Conservation (phyloP, 192 early-diverging fungal genomes). For the Linnemannia schmuckeri region DNA sequence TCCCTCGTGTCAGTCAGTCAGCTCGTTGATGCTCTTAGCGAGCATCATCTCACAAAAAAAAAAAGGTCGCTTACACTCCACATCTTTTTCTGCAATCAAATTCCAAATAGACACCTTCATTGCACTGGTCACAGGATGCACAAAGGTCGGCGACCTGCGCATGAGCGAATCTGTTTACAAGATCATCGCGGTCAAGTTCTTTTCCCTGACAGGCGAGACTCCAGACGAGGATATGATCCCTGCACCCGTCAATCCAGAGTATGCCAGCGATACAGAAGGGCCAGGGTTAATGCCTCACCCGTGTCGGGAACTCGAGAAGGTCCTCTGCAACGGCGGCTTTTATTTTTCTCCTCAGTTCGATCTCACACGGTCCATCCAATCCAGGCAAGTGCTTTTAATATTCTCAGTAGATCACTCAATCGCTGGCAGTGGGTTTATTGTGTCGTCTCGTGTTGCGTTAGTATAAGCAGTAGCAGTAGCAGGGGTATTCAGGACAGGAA, state of each 20-base stretch:
- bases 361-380: slow-evolving; percentile 85
- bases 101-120: slow-evolving; percentile 73
- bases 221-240: slow-evolving; percentile 75
- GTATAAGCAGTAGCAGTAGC: neutral
- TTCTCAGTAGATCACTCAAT: neutral
- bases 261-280: slow-evolving; percentile 53
- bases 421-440: neutral
- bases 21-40: neutral
- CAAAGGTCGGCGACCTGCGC: slow-evolving; percentile 70
- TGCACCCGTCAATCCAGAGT: slow-evolving; percentile 52
- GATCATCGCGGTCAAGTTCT: slow-evolving; percentile 79
- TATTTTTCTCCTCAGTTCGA: slow-evolving; percentile 94
- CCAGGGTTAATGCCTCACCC: slow-evolving; percentile 76
- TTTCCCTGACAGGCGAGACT: slow-evolving; percentile 79
- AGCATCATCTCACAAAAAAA: slow-evolving; percentile 2
- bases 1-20: neutral
- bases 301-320: slow-evolving; percentile 78
- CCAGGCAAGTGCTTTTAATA: slow-evolving; percentile 60
- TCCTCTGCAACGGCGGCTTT: slow-evolving; percentile 90
- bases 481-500: neutral
- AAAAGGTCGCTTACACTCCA: slow-evolving; percentile 33
- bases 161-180: slow-evolving; percentile 76
- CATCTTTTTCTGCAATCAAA: slow-evolving; percentile 1
- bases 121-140: slow-evolving; percentile 76
- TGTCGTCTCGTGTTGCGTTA: neutral